Conservation (phyloP, 1,284 basidiomycete genomes). For the Apiotrichum sp. region DNA sequence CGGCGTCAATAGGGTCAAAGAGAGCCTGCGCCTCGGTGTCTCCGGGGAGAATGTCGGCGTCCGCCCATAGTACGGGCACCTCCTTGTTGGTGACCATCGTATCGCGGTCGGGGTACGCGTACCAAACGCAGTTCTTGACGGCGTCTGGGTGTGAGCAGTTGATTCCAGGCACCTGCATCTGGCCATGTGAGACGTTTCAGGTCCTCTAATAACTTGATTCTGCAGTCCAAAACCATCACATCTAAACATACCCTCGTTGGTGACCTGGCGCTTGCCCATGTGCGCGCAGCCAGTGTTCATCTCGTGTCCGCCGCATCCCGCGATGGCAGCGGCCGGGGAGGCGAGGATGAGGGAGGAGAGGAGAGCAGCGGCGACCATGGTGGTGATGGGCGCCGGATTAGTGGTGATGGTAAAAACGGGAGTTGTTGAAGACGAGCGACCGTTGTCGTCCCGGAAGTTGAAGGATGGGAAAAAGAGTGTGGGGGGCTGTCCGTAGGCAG, state of each 20-base stretch:
- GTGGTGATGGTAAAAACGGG: too few relatives aligned
- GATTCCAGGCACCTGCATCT: background rate
- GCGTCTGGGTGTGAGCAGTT: slow-evolving; percentile 10
- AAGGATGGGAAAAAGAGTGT: too few relatives aligned
- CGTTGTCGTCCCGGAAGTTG: too few relatives aligned
- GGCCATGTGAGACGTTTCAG: background rate
- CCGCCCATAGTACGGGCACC: slow-evolving; percentile 45
- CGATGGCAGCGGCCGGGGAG: background rate
- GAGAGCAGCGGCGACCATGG: background rate
- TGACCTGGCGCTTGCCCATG: slow-evolving; percentile 7
- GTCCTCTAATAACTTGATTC: too few relatives aligned
- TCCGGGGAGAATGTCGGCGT: slow-evolving; percentile 39
- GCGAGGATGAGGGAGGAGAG: slow-evolving; percentile 3
- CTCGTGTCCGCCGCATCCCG: slow-evolving; percentile 11
- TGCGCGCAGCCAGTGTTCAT: slow-evolving; percentile 8
- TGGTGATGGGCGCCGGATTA: too few relatives aligned
- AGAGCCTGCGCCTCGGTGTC: slow-evolving; percentile 44
- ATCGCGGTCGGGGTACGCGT: slow-evolving; percentile 35
- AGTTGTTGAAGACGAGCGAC: background rate
- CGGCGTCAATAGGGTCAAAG: slow-evolving; percentile 36
- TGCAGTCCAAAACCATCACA: too few relatives aligned
- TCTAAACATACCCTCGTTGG: background rate
- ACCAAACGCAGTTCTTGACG: slow-evolving; percentile 27
- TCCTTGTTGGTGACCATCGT: slow-evolving; percentile 20
- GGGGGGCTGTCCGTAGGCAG: too few relatives aligned